Evolutionary conservation across 768 basidiomycete genomes (phyloP), one percentile per base, ranked within the genome.

Genomic region (Pulveroboletus ravenelii): DNA sequence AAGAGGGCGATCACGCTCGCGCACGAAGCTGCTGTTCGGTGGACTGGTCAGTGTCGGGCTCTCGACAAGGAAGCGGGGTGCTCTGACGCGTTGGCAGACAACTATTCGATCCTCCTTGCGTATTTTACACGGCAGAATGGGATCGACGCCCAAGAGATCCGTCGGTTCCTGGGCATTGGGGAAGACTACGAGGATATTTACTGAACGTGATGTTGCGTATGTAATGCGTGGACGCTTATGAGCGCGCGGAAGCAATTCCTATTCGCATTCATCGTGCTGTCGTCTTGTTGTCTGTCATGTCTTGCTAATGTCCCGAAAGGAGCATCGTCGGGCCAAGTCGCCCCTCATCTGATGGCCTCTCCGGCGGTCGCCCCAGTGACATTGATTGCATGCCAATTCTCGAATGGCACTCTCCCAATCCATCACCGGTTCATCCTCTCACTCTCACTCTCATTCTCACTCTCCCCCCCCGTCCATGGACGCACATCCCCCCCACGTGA

Each of bases 161-260:
- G 86, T 45, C 75, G 74, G 59, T 82, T 79, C 64, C 70, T 90
- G 41, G 83, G 77, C 2, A 73, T 91, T 46, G 77, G 75, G 45
- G 85, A 86, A 25, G 84, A 87, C 48, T 89, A 89, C 56, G 89
- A 91, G 61, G 88, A 90, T 61, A 76, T 89, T 20, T 84, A 61
- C 43, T 75, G 60, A 69, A 35, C 17, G 14, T 31, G 37, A 30
- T 50, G 39, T 53, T 47, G 49, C 34, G 45, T 27, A 27, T 27
- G 25, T 64, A 56, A 64, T 62, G 53, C 45, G 51, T 45, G 41
- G 27, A 5, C 29, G 47, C 30, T 31, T 27, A 27, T 27, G 10
- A 14, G 32, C 32, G 10, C 32, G 6, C 32, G 32, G 32, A 34
- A 15, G 51, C 49, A 51, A 47, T 56, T 46, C 13, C 18, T 5